Percentiles rank a stretch among this genome's conserved stretches.
Evolutionary conservation across 176 grass and related monocot species (phyloP).

Genomic region (Cymbopogon citratus): DNA sequence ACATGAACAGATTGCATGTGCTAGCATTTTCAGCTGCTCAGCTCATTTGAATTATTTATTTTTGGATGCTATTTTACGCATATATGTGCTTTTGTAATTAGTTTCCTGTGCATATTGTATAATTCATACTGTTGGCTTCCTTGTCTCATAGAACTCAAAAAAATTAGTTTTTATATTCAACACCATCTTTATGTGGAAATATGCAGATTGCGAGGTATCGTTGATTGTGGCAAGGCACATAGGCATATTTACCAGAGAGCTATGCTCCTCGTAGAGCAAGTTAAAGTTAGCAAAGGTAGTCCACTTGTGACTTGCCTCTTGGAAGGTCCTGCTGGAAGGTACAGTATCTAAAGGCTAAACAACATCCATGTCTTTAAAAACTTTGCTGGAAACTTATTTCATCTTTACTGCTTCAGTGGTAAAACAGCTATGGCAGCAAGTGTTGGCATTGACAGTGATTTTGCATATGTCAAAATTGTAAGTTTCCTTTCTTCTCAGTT

Average conservation of each 20-base stretch:
- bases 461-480: conserved; percentile 96
- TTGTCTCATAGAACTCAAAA: conserved; percentile 11
- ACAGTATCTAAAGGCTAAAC: not conserved
- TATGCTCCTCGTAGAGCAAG: conserved; percentile 93
- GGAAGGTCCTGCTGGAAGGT: conserved; percentile 86
- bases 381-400: not conserved
- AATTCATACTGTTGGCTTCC: not conserved
- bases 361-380: not conserved
- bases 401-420: conserved; percentile 41
- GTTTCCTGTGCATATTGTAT: not conserved
- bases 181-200: not conserved
- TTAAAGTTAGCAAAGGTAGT: conserved; percentile 87
- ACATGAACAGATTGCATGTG: not conserved
- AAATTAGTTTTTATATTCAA: not conserved
- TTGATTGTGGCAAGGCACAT: conserved; percentile 78
- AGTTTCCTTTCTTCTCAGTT: conserved; percentile 37
- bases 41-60: not conserved
- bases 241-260: conserved; percentile 68
- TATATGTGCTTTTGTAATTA: conserved; percentile 11
- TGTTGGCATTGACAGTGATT: conserved; percentile 88
- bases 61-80: not conserved
- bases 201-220: conserved; percentile 76
- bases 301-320: conserved; percentile 96
- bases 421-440: conserved; percentile 71
- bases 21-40: not conserved